Base-by-base conservation (phyloP, 2,329 filamentous ascomycete genomes). In the Fusarium tjaetaba region DNA sequence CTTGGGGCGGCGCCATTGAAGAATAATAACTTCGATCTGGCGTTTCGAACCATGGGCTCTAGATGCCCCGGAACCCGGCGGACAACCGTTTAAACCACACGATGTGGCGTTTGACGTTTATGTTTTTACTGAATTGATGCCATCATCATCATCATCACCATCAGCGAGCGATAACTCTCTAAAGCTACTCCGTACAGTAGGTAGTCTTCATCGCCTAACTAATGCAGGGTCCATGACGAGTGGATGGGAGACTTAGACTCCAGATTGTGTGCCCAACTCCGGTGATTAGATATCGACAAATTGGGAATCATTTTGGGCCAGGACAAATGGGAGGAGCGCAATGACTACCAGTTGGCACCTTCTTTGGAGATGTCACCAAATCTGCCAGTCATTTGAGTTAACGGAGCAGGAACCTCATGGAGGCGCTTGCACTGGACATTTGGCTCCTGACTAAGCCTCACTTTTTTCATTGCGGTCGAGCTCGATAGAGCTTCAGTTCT, bases 21-120 rank as follows among this genome's bases (percentile, higher is more conserved):
- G 26, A 18, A 51, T 26, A 49, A 38, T 51, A 57, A 41, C 49
- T 49, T 55, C 58, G 57, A 68, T 63, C 53, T 60, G 53, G 28
- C 49, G 53, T 60, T 67, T 62, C 53, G 45, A 49, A 28, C 26
- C 15, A 48, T 43, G 39, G 39, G 43, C 51, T 61, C 67, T 74
- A 48, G 52, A 68, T 62, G 45, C 43, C 57, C 65, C 39, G 53
- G 32, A 58, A 52, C 45, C 39, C 51, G 34, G 16, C 28, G 34
- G 42, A 51, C 38, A 70, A 73, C 45, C 42, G 61, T 49, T 55
- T 38, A 36, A 36, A 71, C 36, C 36, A 53, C 61, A 52, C 34
- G 55, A 71, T 74, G 71, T 74, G 67, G 71, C 67, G 71, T 67
- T 61, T 73, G 58, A 59, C 53, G 42, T 69, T 67, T 57, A 53